A percentile compares a stretch with the other conserved stretches of the same genome.
These are phyloP conservation scores for Neospermospora avenae DNA, from an alignment of 2,329 filamentous ascomycete genomes.

Conservation along the genomic window DNA sequence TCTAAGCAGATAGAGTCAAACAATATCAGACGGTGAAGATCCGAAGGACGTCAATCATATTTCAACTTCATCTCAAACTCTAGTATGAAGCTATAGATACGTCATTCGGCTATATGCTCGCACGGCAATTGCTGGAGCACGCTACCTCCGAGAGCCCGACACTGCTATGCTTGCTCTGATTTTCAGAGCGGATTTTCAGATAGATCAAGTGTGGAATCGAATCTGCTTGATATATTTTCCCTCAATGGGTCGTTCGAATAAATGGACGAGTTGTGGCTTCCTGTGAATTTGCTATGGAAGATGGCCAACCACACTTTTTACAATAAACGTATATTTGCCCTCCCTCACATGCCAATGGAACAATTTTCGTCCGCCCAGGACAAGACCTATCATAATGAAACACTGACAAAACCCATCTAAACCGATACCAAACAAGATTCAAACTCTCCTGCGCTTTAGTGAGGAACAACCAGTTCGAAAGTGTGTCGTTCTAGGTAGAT, in stretches of 20 bases:
- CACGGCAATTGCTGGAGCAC: not conserved
- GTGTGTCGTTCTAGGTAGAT: not conserved
- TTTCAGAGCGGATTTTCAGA: not conserved
- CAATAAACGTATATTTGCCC: not conserved
- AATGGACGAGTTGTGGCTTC: not conserved
- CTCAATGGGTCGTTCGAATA: not conserved
- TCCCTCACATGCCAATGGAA: not conserved
- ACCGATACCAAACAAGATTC: not conserved
- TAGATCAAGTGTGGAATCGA: no score
- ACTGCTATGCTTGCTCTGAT: not conserved
- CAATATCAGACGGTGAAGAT: no score
- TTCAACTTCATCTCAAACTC: not conserved
- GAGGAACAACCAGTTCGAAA: not conserved
- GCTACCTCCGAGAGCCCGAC: not conserved
- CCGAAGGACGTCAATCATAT: no score
- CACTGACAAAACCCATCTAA: not conserved
- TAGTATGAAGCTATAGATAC: not conserved
- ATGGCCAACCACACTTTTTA: not conserved
- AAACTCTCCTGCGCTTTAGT: not conserved
- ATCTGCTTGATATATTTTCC: not conserved
- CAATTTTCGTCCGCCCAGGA: not conserved
- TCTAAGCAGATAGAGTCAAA: no score
- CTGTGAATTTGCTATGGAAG: no score
- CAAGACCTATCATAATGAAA: no score
- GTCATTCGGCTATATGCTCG: not conserved